Evolutionary conservation across 257 asterid genomes (phyloP), one percentile per base, ranked within the genome.

Genomic region (Ophiorrhiza pumila): DNA sequence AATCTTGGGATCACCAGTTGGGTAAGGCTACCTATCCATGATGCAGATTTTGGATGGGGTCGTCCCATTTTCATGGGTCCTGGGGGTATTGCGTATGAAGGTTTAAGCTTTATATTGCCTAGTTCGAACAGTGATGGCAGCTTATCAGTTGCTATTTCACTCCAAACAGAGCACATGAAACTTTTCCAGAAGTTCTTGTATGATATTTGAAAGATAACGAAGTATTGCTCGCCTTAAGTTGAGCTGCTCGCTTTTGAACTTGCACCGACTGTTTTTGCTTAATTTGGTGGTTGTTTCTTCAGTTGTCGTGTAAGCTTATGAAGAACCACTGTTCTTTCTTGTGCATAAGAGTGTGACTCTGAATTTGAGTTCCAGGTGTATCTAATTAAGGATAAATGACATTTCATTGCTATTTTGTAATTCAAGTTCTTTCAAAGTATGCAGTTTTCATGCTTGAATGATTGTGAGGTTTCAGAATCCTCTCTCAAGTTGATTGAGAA

Each of bases 1-100:
- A 92, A 92, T 75, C 89, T 92, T 4, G 98, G 98, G 79, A 92
- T 92, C 22, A 92, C 96, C 6, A 92, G 97, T 18, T 92, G 98
- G 98, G 93, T 80, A 23, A 78, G 98, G 83, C 81, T 92, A 37
- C 97, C 97, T 0, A 92, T 92, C 55, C 92, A 92, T 34, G 98
- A 92, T 45, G 96, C 96, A 0, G 97, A 92, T 79, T 92, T 92
- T 6, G 97, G 98, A 0, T 92, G 95, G 95, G 98, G 98, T 0
- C 63, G 90, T 70, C 98, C 98, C 1, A 86, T 92, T 9, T 92
- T 90, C 61, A 88, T 92, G 98, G 97, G 98, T 15, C 96, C 98
- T 2, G 98, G 98, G 0, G 97, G 97, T 47, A 90, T 90, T 13
- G 96, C 98, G 0, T 92, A 79, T 18, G 98, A 92, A 78, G 98